Percentiles rank a stretch among this genome's conserved stretches.
phyloP scores from a whole-genome alignment of 495 filamentous ascomycete genomes.

The Annulohypoxylon nitens region DNA sequence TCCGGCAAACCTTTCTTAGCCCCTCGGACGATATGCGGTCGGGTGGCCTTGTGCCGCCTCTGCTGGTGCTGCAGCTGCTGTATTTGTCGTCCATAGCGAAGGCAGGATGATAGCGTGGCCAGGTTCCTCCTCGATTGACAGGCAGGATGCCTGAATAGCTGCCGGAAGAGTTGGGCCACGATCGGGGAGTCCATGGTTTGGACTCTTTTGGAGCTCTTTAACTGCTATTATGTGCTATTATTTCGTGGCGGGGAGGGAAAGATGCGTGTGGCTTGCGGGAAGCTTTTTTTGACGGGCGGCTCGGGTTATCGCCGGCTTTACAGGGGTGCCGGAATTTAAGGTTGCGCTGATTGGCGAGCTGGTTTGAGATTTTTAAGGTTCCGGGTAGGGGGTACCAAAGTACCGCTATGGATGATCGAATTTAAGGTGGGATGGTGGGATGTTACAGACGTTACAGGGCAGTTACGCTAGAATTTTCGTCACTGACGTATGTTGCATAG shows the following conservation, averaged over 20 bases:
- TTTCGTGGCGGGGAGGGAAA: conserved; percentile 5
- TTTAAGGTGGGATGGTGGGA: conserved; percentile 11
- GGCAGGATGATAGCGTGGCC: conserved; percentile 55
- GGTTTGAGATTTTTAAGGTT: conserved; percentile 48
- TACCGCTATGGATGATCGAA: not conserved
- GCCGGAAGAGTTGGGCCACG: conserved; percentile 81
- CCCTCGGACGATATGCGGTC: conserved; percentile 37
- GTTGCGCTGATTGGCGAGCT: conserved; percentile 26
- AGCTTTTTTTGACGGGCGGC: conserved; percentile 30
- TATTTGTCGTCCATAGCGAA: conserved; percentile 54
- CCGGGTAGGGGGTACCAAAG: not conserved
- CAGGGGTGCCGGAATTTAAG: conserved; percentile 5
- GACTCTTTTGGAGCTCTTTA: conserved; percentile 12
- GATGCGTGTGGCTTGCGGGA: conserved; percentile 1
- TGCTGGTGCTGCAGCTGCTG: conserved; percentile 46
- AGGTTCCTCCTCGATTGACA: conserved; percentile 71
- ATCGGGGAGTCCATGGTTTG: conserved; percentile 83
- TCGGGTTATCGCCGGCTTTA: conserved; percentile 39
- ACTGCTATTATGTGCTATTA: not conserved
- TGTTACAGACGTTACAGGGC: not conserved
- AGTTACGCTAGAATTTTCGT: conserved; percentile 11
- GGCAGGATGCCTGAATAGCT: conserved; percentile 80
- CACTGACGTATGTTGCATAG: conserved; percentile 1
- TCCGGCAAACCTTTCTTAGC: conserved; percentile 29
- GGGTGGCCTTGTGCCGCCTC: conserved; percentile 47